These are phyloP conservation scores for Epichloe sibirici DNA, from an alignment of 2,329 filamentous ascomycete species.

Conservation along the genomic window DNA sequence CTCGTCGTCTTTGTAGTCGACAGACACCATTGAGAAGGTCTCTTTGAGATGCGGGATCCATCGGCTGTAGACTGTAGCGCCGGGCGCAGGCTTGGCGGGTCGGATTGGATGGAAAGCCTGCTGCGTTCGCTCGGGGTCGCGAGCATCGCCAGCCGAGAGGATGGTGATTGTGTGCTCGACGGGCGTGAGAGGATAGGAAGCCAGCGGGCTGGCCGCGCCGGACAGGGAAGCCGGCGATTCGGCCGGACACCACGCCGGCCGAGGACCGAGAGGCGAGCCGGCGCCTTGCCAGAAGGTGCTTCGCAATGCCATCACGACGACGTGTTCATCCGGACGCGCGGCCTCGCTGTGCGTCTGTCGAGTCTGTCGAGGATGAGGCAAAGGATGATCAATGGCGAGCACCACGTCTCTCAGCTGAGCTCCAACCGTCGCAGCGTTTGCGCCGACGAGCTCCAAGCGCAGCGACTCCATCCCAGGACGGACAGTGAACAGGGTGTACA, in stretches of 20 bases:
- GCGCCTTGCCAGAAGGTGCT: slow-evolving; percentile 60
- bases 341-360: slow-evolving; percentile 15
- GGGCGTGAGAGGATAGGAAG: slow-evolving; percentile 36
- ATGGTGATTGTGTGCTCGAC: slow-evolving; percentile 33
- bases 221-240: slow-evolving; percentile 26
- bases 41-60: slow-evolving; percentile 62
- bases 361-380: slow-evolving; percentile 12
- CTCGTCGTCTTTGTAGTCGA: slow-evolving; percentile 48
- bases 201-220: slow-evolving; percentile 21
- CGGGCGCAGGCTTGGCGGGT: slow-evolving; percentile 53
- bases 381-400: slow-evolving; percentile 37
- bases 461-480: slow-evolving; percentile 35
- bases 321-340: slow-evolving; percentile 17
- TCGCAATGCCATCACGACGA: slow-evolving; percentile 32
- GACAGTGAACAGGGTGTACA: slow-evolving; percentile 40
- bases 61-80: slow-evolving; percentile 59
- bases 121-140: slow-evolving; percentile 26
- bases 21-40: slow-evolving; percentile 58
- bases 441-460: slow-evolving; percentile 32
- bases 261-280: slow-evolving; percentile 52
- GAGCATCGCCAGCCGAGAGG: slow-evolving; percentile 25
- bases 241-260: slow-evolving; percentile 47
- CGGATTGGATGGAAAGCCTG: slow-evolving; percentile 58
- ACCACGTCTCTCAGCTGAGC: slow-evolving; percentile 33
- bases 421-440: slow-evolving; percentile 20